phyloP scores from a whole-genome alignment of 768 basidiomycete species.

The Phaffia tasmanica region DNA sequence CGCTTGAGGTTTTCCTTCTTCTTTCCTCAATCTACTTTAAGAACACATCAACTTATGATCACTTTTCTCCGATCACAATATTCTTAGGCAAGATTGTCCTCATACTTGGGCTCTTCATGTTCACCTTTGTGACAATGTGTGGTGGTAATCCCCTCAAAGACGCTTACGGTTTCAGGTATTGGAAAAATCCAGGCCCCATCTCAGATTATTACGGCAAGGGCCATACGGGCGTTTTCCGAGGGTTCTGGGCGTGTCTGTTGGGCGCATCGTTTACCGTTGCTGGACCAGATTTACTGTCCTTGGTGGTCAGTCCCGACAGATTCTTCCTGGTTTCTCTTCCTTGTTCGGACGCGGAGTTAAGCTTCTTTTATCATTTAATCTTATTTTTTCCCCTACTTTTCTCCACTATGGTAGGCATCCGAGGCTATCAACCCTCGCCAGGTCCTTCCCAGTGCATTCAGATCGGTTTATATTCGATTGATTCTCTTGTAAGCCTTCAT shows the following conservation, averaged over 20 bases:
- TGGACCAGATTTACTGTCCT: background rate
- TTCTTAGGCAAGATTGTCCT: constrained; percentile 36
- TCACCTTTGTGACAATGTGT: constrained; percentile 53
- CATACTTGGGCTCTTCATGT: constrained; percentile 44
- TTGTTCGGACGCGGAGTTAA: too few species aligned
- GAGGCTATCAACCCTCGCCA: constrained; percentile 29
- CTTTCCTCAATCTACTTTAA: too few species aligned
- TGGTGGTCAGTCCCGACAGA: too few species aligned
- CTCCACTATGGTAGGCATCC: constrained; percentile 23
- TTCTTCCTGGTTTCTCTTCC: too few species aligned
- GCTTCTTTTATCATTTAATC: too few species aligned
- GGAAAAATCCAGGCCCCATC: constrained; percentile 35
- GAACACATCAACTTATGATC: too few species aligned
- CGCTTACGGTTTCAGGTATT: constrained; percentile 48
- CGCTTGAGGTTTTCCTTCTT: constrained; percentile 31
- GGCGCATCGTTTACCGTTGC: background rate
- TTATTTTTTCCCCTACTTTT: too few species aligned
- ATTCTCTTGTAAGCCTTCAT: background rate
- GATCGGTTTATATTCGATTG: background rate
- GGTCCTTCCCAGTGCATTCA: constrained; percentile 26
- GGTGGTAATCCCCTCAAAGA: constrained; percentile 52
- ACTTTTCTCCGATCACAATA: too few species aligned
- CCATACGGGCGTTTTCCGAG: background rate
- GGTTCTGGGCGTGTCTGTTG: background rate
- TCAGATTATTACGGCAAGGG: background rate